A percentile compares a stretch with the other conserved stretches of the same genome.
These are phyloP conservation scores for Canavalia ensiformis DNA, from an alignment of 306 rosid genomes.

Conservation along the genomic window DNA sequence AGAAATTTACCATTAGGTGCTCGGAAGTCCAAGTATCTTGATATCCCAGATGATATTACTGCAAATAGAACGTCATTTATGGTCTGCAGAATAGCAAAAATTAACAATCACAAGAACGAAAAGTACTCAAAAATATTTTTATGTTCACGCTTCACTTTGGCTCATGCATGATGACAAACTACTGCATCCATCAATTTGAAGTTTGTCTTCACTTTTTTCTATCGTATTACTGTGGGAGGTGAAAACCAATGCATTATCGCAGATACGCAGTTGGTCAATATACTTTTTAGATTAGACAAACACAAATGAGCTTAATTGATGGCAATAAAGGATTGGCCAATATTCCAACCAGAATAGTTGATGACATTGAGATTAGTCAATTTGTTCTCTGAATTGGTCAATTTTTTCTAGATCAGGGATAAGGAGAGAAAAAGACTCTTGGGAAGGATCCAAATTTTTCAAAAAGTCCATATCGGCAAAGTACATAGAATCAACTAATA, in stretches of 20 bases:
- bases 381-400: too few species aligned
- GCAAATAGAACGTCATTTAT: slow-evolving; percentile 87
- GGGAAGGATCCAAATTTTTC: too few species aligned
- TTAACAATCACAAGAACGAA: background rate
- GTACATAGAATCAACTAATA: too few species aligned
- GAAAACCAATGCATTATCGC: slow-evolving; percentile 13
- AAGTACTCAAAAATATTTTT: background rate
- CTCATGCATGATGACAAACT: background rate
- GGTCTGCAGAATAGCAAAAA: slow-evolving; percentile 68
- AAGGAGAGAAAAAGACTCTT: too few species aligned
- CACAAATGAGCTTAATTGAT: background rate
- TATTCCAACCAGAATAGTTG: too few species aligned
- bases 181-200: background rate
- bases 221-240: background rate
- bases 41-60: slow-evolving; percentile 78
- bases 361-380: too few species aligned
- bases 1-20: slow-evolving; percentile 67
- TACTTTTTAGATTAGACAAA: background rate
- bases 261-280: background rate
- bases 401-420: too few species aligned
- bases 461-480: too few species aligned
- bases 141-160: background rate
- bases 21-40: slow-evolving; percentile 75
- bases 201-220: background rate
- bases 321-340: too few species aligned